Base-by-base conservation (phyloP, 1,139 yeast species). In the Suhomyces choctaworum region DNA sequence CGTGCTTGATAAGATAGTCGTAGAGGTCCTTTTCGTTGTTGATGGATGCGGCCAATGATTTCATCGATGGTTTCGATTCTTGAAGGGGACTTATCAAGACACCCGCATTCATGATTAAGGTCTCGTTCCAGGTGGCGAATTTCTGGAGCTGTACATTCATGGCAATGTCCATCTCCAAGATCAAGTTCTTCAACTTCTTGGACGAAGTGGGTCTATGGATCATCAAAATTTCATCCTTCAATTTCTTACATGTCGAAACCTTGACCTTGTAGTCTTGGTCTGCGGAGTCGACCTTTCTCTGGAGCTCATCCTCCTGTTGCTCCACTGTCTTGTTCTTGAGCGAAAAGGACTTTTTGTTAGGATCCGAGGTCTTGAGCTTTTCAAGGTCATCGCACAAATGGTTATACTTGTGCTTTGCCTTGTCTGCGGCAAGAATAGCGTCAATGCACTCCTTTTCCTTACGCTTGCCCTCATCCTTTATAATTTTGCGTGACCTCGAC, bases 291-390 rank as follows among this genome's bases (percentile, higher is more conserved):
- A 92, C 88, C 56, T 92, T 89, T 36, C 82, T 64, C 44, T 78
- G 81, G 19, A 90, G 66, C 34, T 90, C 97, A 53, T 90, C 97
- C 54, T 92, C 97, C 58, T 89, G 96, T 60, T 90, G 97, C 35
- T 84, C 84, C 2, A 82, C 78, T 0, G 95, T 80, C 48, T 81
- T 83, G 36, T 87, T 80, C 53, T 85, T 85, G 46, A 86, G 68
- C 21, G 90, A 82, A 50, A 92, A 82, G 13, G 82, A 78, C 54
- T 87, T 88, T 58, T 84, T 87, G 39, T 83, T 74, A 15, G 96
- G 96, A 54, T 90, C 97, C 0, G 84, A 74, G 34, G 82, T 77
- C 51, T 83, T 79, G 37, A 89, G 73, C 48, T 84, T 82, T 48
- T 92, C 97, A 60, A 88, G 76, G 50, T 92, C 97, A 37, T 82